These are phyloP conservation scores for Aphanoascus verrucosus DNA, from an alignment of 2,329 filamentous ascomycete genomes.

Conservation along the genomic window DNA sequence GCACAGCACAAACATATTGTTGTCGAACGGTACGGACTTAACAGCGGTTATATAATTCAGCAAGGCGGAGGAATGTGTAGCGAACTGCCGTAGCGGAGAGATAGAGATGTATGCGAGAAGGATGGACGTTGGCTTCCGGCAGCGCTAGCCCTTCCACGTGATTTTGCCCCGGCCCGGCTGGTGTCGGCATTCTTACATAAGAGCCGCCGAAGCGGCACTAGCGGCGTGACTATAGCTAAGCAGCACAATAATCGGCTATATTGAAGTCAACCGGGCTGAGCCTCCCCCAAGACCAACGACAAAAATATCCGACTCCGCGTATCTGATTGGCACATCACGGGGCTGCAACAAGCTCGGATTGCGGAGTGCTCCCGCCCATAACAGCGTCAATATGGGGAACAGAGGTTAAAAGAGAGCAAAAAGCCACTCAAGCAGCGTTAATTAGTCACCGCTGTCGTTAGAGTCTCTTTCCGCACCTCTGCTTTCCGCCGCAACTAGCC, in stretches of 20 bases:
- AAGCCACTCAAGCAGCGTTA: not conserved
- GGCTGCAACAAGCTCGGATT: not conserved
- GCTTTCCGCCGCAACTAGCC: slow-evolving; percentile 5
- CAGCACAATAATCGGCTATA: not conserved
- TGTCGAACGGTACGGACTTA: too few species aligned
- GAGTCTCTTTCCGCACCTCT: not conserved
- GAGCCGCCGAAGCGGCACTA: not conserved
- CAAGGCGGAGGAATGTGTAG: too few species aligned
- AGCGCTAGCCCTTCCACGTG: not conserved
- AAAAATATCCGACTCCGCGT: slow-evolving; percentile 1
- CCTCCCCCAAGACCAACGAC: not conserved
- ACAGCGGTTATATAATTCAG: too few species aligned
- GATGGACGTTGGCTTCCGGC: not conserved
- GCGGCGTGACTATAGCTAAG: not conserved
- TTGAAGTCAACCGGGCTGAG: not conserved
- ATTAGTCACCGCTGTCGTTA: not conserved
- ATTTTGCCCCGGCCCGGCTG: not conserved
- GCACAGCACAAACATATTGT: too few species aligned
- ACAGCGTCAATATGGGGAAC: not conserved
- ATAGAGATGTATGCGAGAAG: not conserved
- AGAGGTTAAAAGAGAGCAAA: not conserved
- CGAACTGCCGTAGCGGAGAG: not conserved
- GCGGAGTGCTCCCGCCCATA: not conserved
- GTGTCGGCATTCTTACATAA: slow-evolving; percentile 6
- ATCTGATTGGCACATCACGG: not conserved